Conservation (phyloP, 163 green algal species). For the Picocystis sp. region DNA sequence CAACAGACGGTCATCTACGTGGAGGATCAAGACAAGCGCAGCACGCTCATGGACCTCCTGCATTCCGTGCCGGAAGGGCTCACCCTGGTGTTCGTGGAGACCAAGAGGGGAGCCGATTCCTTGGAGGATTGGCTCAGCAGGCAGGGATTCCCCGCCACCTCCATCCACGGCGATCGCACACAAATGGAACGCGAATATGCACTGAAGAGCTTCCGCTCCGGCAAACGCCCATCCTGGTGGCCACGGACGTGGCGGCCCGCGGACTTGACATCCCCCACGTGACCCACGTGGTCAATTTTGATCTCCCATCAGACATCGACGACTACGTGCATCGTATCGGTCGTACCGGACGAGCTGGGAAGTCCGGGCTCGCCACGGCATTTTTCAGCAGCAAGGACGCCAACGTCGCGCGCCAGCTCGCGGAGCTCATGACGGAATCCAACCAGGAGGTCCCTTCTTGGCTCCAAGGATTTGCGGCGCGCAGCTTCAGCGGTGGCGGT, state of each 20-base stretch:
- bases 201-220: conserved; percentile 74
- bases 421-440: conserved; percentile 60
- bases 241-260: no score
- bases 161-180: conserved; percentile 87
- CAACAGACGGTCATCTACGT: no score
- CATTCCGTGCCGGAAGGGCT: conserved; percentile 88
- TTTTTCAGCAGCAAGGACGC: conserved; percentile 69
- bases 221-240: conserved; percentile 86
- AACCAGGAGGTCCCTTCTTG: conserved; percentile 83
- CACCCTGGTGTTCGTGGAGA: conserved; percentile 97
- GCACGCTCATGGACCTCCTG: conserved; percentile 75
- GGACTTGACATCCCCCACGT: conserved; percentile 98
- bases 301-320: conserved; percentile 87
- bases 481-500: conserved; percentile 24
- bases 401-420: conserved; percentile 29
- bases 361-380: conserved; percentile 68
- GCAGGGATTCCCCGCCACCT: conserved; percentile 75
- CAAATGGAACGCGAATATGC: conserved; percentile 85
- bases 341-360: conserved; percentile 61
- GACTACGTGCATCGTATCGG: conserved; percentile 98
- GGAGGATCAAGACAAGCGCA: no score
- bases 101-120: conserved; percentile 91
- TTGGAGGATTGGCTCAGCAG: conserved; percentile 85
- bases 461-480: conserved; percentile 53
- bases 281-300: conserved; percentile 80